Evolutionary conservation across 257 asterid genomes (phyloP), one percentile per base, ranked within the genome.

Genomic region (Osmanthus fragrans): DNA sequence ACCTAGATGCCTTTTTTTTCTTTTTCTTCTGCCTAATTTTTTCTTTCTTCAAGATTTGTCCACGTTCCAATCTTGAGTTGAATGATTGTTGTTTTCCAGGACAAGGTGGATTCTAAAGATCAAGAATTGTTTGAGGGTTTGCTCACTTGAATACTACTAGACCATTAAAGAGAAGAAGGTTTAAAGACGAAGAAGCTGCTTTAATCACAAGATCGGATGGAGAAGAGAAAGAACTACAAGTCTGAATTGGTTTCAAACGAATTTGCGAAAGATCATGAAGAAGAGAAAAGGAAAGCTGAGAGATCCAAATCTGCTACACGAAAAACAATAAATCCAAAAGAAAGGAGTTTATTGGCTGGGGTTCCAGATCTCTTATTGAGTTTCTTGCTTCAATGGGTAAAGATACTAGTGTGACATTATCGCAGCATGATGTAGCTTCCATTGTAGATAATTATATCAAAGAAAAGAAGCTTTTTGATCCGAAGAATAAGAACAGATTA

Each of bases 331-430:
- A 76, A 80, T 84, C 89, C 77, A 82, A 82, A 69, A 83, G 80
- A 78, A 72, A 68, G 81, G 88, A 82, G 76, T 94, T 91, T 70
- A n/a, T 75, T 74, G 96, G 97, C 70, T 92, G 98, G 98, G 97
- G 87, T 47, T 91, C 98, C 32, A 88, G 75, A 68, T 47, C 92
- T 74, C 98, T 94, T 36, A 79, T 89, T n/a, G 82, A 84, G 54
- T 94, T 94, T 79, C 94, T 94, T 51, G 72, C 77, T 34, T 89
- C 88, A 60, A 88, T 88, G 71, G 98, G 93, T 75, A 81, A 87
- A 83, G 88, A 80, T 72, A 87, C 91, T 7, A 70, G 66, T 32
- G 71, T 80, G 75, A 79, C 88, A 65, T 58, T 91, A 60, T 82
- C 90, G 9, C 92, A 85, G 83, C 77, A 40, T 49, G 93, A 88